Conservation (phyloP, 441 rosid genomes). For the Adansonia rubrostipa region DNA sequence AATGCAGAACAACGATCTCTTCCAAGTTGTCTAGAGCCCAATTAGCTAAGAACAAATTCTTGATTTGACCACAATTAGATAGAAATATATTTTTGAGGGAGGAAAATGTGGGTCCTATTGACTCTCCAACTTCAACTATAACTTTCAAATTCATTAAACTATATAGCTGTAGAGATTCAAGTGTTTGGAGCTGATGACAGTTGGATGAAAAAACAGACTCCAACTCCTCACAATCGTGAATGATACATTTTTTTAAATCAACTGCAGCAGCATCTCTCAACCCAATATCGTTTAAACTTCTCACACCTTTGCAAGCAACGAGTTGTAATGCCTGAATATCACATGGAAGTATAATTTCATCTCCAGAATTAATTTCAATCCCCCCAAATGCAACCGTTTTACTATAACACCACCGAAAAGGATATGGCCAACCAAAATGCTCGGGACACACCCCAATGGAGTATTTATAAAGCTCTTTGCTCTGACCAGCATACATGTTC, state of each 20-base stretch:
- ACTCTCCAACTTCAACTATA: not conserved
- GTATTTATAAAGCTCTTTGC: not conserved
- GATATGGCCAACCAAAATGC: not conserved
- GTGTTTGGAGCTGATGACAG: not conserved
- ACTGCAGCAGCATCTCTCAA: not conserved
- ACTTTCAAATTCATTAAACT: not conserved
- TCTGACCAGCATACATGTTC: not conserved
- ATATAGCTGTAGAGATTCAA: not conserved
- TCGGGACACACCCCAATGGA: not conserved
- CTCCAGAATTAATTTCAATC: not conserved
- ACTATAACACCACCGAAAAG: no score
- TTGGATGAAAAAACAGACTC: not conserved
- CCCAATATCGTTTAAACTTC: not conserved
- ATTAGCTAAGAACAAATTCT: not conserved
- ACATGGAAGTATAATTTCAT: not conserved
- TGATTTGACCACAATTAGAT: fast-evolving
- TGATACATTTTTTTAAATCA: not conserved
- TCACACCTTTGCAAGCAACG: not conserved
- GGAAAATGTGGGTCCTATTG: not conserved
- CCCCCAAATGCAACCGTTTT: not conserved
- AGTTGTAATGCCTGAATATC: not conserved
- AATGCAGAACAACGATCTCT: not conserved
- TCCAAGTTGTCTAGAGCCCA: not conserved
- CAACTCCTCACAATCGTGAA: not conserved
- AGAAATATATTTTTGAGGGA: not conserved